Evolutionary conservation across 306 rosid genomes (phyloP), one percentile per base, ranked within the genome.

Genomic region (Lathyrus tuberosus): DNA sequence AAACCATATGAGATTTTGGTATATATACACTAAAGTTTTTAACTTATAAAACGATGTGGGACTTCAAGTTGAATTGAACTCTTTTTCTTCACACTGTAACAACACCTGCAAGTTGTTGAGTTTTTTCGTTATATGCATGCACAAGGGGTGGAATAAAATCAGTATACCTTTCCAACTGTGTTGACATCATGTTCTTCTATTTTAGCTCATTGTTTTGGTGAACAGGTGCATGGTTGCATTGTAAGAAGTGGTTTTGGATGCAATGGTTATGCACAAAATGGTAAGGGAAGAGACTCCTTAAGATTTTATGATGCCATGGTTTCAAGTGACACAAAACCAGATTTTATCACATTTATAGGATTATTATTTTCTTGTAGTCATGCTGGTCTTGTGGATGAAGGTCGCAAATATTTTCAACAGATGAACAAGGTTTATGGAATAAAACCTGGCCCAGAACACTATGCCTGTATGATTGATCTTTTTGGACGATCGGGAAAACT

Each of bases 291-390:
- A 81, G 89, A 88, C 44, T 88, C 97, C 18, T 48, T 93, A 56
- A 75, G 76, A 62, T 88, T 93, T 74, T 93, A 93, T 43, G 74
- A 88, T 64, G 82, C 80, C 37, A 90, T 93, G 96, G 81, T 88
- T 79, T 82, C 81, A 8, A 70, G 86, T 63, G 96, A 87, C 61
- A 84, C 74, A 72, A 75, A 80, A 72, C 98, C 98, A 3, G 96
- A 92, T 73, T 85, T 84, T 78, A 84, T 92, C 69, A 89, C 96
- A 16, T 92, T 92, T 60, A 86, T 89, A 46, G 98, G 98, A 56
- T 82, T 92, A 57, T 65, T 92, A 70, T 92, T 92, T 86, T 96
- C 96, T 75, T 92, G 95, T 49, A 92, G 98, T 84, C 98, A 89
- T 78, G 89, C 93, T 59, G 95, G 98, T 75, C 91, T 87, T 42